Evolutionary conservation across 1,284 basidiomycete genomes (phyloP).

Genomic region (Ganoderma sp.): DNA sequence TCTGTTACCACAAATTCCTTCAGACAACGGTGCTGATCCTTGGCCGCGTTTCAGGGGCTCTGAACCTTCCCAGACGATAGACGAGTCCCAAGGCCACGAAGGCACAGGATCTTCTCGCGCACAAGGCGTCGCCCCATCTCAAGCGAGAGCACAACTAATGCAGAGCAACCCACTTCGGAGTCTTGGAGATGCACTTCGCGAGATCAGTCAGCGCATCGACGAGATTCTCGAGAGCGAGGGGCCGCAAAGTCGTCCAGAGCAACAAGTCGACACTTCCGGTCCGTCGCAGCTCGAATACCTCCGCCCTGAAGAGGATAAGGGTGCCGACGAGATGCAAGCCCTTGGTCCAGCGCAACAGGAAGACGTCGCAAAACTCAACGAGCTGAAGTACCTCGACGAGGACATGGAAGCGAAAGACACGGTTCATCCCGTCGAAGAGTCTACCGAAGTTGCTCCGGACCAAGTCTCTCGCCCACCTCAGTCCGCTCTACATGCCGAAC

Average conservation of each 20-base stretch:
- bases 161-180: slow-evolving; percentile 74
- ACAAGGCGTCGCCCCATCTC: slow-evolving; percentile 52
- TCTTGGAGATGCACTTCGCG: slow-evolving; percentile 86
- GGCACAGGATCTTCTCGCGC: slow-evolving; percentile 49
- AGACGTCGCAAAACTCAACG: slow-evolving; percentile 81
- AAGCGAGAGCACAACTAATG: slow-evolving; percentile 44
- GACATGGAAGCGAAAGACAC: slow-evolving; percentile 45
- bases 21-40: background rate
- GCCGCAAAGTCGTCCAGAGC: slow-evolving; percentile 36
- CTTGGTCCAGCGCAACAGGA: slow-evolving; percentile 88
- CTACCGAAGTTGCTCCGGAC: slow-evolving; percentile 30
- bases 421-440: slow-evolving; percentile 35
- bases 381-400: slow-evolving; percentile 79
- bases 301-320: slow-evolving; percentile 63
- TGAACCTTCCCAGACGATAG: slow-evolving; percentile 24
- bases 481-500: slow-evolving; percentile 41
- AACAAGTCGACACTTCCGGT: slow-evolving; percentile 43
- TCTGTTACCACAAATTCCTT: background rate
- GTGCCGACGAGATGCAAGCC: slow-evolving; percentile 84
- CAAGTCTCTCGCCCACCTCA: slow-evolving; percentile 28
- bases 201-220: slow-evolving; percentile 85
- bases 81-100: slow-evolving; percentile 34
- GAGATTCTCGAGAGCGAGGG: slow-evolving; percentile 74
- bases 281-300: slow-evolving; percentile 82
- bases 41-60: slow-evolving; percentile 5